A percentile compares a stretch with the other conserved stretches of the same genome.
These are phyloP conservation scores for Fraxinus dipetala DNA, from an alignment of 305 asterid species.

Conservation along the genomic window DNA sequence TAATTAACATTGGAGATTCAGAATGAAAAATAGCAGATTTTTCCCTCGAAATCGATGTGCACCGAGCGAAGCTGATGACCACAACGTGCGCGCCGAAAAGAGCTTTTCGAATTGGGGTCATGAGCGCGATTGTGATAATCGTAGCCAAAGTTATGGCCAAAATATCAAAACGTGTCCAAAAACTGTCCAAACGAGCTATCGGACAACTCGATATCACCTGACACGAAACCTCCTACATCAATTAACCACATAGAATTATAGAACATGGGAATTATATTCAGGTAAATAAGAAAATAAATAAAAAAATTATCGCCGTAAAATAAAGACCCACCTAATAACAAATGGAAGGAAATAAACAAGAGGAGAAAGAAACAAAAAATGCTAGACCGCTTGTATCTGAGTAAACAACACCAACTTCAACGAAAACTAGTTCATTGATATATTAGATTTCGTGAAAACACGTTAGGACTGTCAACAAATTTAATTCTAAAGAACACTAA, in stretches of 20 bases:
- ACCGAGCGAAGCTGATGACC: too few species aligned
- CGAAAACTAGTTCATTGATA: not conserved
- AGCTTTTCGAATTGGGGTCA: too few species aligned
- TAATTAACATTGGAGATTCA: too few species aligned
- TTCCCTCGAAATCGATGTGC: too few species aligned
- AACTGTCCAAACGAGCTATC: too few species aligned
- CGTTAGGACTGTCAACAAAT: slow-evolving; percentile 2
- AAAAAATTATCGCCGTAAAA: not conserved
- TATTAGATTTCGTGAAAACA: not conserved
- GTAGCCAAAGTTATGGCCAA: too few species aligned
- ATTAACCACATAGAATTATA: slow-evolving; percentile 3
- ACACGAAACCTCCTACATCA: too few species aligned
- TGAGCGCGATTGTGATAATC: too few species aligned
- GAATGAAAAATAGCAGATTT: too few species aligned
- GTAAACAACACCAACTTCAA: not conserved
- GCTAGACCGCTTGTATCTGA: not conserved
- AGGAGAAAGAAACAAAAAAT: not conserved
- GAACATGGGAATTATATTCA: not conserved
- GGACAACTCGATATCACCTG: too few species aligned
- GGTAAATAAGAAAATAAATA: slow-evolving; percentile 13
- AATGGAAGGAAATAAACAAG: slow-evolving; percentile 3
- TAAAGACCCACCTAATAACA: not conserved
- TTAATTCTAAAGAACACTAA: not conserved
- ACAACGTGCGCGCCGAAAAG: too few species aligned
- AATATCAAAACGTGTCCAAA: too few species aligned